Percentiles rank a stretch among this genome's conserved stretches.
Conservation (phyloP, 768 basidiomycete species). For the Boletus eberwhitei region DNA sequence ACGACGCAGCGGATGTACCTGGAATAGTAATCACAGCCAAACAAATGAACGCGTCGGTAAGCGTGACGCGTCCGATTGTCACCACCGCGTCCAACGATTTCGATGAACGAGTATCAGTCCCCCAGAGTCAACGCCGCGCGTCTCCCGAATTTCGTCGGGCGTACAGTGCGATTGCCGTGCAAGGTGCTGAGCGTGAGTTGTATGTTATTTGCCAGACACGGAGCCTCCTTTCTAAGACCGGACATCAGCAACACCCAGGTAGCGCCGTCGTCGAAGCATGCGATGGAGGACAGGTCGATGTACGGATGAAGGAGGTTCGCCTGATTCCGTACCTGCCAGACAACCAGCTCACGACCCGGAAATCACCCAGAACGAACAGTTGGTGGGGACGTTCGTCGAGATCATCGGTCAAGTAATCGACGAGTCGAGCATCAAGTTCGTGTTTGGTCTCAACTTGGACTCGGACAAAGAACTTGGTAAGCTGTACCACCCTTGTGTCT, state of each 20-base stretch:
- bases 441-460: conserved; percentile 53
- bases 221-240: not conserved
- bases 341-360: not conserved
- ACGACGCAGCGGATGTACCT: too few species aligned
- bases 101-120: conserved; percentile 28
- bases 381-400: conserved; percentile 59
- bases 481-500: conserved; percentile 18
- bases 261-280: conserved; percentile 57
- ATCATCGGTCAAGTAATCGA: conserved; percentile 60
- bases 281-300: conserved; percentile 61
- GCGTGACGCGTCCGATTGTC: conserved; percentile 2
- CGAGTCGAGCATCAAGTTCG: conserved; percentile 54
- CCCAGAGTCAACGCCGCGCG: conserved; percentile 64
- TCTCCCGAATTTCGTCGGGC: conserved; percentile 48
- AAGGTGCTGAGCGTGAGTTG: conserved; percentile 52
- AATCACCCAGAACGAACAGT: conserved; percentile 37
- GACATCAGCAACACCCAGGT: conserved; percentile 37
- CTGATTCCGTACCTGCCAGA: not conserved
- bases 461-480: conserved; percentile 52
- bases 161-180: conserved; percentile 58
- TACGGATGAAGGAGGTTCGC: conserved; percentile 43
- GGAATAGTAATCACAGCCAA: not conserved
- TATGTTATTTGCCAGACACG: not conserved
- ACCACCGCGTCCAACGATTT: not conserved
- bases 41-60: conserved; percentile 13